Base-by-base conservation (phyloP, 2,329 filamentous ascomycete species). In the Lasiodiplodia citricola region DNA sequence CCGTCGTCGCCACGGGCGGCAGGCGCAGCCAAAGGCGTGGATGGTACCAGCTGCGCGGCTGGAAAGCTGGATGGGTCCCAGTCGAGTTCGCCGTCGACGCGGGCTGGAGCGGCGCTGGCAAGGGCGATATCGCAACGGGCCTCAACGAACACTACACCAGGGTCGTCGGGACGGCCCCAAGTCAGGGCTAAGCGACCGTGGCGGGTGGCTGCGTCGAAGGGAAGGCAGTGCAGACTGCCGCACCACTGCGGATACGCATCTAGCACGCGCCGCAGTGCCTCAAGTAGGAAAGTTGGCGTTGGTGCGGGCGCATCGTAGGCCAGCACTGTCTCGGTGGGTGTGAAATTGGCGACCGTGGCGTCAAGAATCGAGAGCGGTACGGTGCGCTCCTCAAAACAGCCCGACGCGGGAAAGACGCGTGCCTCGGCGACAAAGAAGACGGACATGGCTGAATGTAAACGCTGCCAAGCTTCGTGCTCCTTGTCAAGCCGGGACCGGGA, bases 301-400 rank as follows among this genome's bases (percentile, higher is more conserved):
- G 66, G 41, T 1, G 41, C 41, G 35, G 57, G 57, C 1, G 55
- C 38, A 23, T 63, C 56, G 55, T 68, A 68, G 50, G 60, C 51
- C 35, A 44, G 51, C 21, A 63, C 44, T 11, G 57, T 47, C 25
- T 56, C 66, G n/a, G 66, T 41, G 35, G 66, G 66, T 23, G 56
- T n/a, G 47, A 68, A 69, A 18, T 38, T 44, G 23, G 65, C 31
- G 25, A 66, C 51, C 5, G 60, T 44, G 31, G 68, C 51, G 63
- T 71, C 80, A 76, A 79, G 70, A 21, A 66, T 64, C 31, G 60
- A 66, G 2, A 68, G 57, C 25, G 57, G 67, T 11, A 4, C 21
- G 28, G 47, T 64, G 7, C 35, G 35, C 38, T 60, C 35, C 25
- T 44, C 21, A 3, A 38, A 14, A 6, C 25, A 28, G 25, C 56